Evolutionary conservation across 2,329 filamentous ascomycete genomes (phyloP), one percentile per base, ranked within the genome.

Genomic region (Cladosporium sp.): DNA sequence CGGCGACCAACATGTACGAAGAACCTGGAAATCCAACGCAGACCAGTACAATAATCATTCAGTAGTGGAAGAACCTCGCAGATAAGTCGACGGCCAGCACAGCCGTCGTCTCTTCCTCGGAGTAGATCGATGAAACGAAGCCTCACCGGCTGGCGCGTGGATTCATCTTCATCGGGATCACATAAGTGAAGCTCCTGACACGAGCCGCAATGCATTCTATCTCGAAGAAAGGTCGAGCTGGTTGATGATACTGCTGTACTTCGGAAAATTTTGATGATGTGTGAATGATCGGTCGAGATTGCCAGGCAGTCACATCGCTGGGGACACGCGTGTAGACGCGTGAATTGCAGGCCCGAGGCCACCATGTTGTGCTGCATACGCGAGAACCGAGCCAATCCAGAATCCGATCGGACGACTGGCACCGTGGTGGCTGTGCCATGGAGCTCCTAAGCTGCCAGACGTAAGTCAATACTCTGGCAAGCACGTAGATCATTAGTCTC

Each of bases 21-120:
- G 6, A 47, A 17, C 19, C 20, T 38, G 20, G 6, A 30, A 2
- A 24, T 13, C 7, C 24, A 22, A 19, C n/a, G 12, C 15, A 12
- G 36, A 13, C 15, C 22, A 11, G 15, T 15, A 37, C 20, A 47
- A 30, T 47, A 47, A 39, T 47, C 44, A 29, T 39, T 29, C 9
- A 47, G 19, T 12, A 47, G 34, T 12, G 37, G 44, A 27, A 47
- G 18, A 8, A 47, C 34, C 12, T 47, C 44, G 44, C 44, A 47
- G 34, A 47, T 20, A 19, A 47, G 34, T 39, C 20, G 44, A 32
- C 44, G 34, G 44, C 44, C 44, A 39, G 34, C n/a, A 47, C 44
- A 47, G 4, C 34, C 44, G 15, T 39, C n/a, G 20, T 18, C 20
- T 19, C 12, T 29, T 39, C 19, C 44, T 29, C 19, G 32, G 13